Base-by-base conservation (phyloP, 2,329 filamentous ascomycete species). In the Diplodia scrobiculata region DNA sequence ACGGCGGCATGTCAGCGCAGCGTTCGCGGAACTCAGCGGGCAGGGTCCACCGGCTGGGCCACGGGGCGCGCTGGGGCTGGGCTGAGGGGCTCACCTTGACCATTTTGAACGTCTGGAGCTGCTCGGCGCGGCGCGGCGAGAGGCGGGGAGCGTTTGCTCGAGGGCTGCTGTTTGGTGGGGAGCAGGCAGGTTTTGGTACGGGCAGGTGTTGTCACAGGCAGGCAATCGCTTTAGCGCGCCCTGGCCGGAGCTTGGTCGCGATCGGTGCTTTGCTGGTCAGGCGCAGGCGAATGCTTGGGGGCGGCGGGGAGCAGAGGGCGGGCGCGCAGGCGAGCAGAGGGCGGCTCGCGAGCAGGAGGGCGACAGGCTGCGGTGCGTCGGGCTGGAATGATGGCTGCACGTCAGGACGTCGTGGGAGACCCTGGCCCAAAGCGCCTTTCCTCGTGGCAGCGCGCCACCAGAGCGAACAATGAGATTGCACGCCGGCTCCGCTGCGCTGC, bases 61-160 rank as follows among this genome's bases (percentile, higher is more conserved):
- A 52, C 50, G 27, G 47, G 21, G 62, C n/a, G 32, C 52, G 65
- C 32, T n/a, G 38, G 48, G 54, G 41, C 34, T 27, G 29, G 34
- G 63, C 52, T 48, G 58, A 66, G 41, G 41, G 41, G 41, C 68
- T 48, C 70, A 74, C 72, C 72, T 73, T 74, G 70, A 74, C 72
- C 59, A 65, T 70, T 67, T 65, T 63, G 51, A 68, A 48, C 52
- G 67, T 53, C 59, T 54, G 41, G 64, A 38, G 32, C 45, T 34
- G 48, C 55, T 45, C 58, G 50, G 32, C 34, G 25, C 62, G 59
- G 34, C 58, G 41, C 58, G 58, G 55, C 45, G 59, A 51, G 60
- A 34, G 21, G n/a, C 36, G 14, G 55, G 17, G 41, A n/a, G 55
- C 36, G 58, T 27, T 45, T 34, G 58, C 58, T 62, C 47, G 48